A percentile compares a stretch with the other conserved stretches of the same genome.
Evolutionary conservation across 371 early-diverging fungal genomes (phyloP).

Genomic region (Apophysomyces elegans): DNA sequence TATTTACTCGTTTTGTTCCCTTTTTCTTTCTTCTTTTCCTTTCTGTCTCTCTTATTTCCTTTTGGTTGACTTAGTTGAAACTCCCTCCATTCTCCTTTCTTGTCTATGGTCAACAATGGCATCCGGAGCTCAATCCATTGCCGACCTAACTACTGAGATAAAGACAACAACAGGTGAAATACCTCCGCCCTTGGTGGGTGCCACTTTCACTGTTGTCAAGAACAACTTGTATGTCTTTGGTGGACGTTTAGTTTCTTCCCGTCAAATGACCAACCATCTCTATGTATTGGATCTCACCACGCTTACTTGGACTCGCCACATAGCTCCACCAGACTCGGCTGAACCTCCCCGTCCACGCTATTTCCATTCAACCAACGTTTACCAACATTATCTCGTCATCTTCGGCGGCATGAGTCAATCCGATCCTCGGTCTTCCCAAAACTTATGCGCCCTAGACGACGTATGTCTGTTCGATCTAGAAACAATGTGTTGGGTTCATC

Average conservation of each 20-base stretch:
- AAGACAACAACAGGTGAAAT: slow-evolving; percentile 62
- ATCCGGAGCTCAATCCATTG: slow-evolving; percentile 62
- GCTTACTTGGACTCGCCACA: slow-evolving; percentile 55
- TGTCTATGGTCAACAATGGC: slow-evolving; percentile 33
- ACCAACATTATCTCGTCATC: slow-evolving; percentile 56
- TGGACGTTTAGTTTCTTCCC: slow-evolving; percentile 68
- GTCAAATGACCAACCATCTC: slow-evolving; percentile 70
- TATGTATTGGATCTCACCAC: slow-evolving; percentile 67
- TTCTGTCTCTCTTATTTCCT: not conserved
- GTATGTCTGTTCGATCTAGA: slow-evolving; percentile 65
- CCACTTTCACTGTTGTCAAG: slow-evolving; percentile 63
- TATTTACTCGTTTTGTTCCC: slow-evolving; percentile 1
- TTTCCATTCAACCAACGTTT: slow-evolving; percentile 78
- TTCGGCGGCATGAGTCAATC: slow-evolving; percentile 71
- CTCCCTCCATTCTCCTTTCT: not conserved
- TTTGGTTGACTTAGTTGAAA: not conserved
- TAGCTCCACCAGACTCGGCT: slow-evolving; percentile 34
- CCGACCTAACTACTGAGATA: slow-evolving; percentile 74
- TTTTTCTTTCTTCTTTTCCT: slow-evolving; percentile 5
- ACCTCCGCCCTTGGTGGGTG: slow-evolving; percentile 77
- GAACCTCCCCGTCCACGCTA: slow-evolving; percentile 59
- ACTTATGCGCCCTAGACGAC: slow-evolving; percentile 64
- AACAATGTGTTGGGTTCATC: slow-evolving; percentile 60
- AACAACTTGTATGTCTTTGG: slow-evolving; percentile 72
- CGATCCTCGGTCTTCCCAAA: slow-evolving; percentile 22